Evolutionary conservation across 805 yeast genomes (phyloP).

Genomic region (Torulaspora franciscae): DNA sequence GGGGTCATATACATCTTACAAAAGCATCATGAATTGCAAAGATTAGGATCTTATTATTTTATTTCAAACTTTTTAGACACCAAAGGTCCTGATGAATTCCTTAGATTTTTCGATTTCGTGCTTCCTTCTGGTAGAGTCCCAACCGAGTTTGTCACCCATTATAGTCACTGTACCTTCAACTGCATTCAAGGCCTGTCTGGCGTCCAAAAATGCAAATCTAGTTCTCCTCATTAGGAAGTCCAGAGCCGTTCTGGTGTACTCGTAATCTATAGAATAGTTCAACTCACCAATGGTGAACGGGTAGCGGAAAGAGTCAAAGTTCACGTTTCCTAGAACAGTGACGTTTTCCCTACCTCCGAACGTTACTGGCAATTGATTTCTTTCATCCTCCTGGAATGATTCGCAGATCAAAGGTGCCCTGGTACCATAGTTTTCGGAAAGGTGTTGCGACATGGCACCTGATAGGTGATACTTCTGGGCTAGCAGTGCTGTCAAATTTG

Average conservation of each 20-base stretch:
- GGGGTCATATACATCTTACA: not conserved
- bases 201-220: conserved; percentile 86
- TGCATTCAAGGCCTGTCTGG: conserved; percentile 72
- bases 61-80: conserved; percentile 30
- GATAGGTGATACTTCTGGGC: conserved; percentile 74
- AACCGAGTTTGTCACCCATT: conserved; percentile 72
- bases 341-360: conserved; percentile 43
- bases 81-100: conserved; percentile 60
- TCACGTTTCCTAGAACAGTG: conserved; percentile 20
- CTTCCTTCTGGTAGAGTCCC: conserved; percentile 59
- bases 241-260: conserved; percentile 79
- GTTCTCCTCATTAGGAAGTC: conserved; percentile 93
- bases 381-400: conserved; percentile 44
- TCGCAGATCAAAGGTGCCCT: conserved; percentile 77
- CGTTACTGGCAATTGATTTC: conserved; percentile 61
- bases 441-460: conserved; percentile 70
- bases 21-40: not conserved
- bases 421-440: conserved; percentile 84
- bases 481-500: conserved; percentile 68
- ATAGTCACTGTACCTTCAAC: conserved; percentile 81
- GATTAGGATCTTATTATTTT: conserved; percentile 1
- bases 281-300: conserved; percentile 92
- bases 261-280: conserved; percentile 72
- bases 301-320: conserved; percentile 49
- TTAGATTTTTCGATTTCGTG: conserved; percentile 48